Percentiles rank a stretch among this genome's conserved stretches.
phyloP scores from a whole-genome alignment of 2,329 filamentous ascomycete genomes.

The Nigrospora oryzae region DNA sequence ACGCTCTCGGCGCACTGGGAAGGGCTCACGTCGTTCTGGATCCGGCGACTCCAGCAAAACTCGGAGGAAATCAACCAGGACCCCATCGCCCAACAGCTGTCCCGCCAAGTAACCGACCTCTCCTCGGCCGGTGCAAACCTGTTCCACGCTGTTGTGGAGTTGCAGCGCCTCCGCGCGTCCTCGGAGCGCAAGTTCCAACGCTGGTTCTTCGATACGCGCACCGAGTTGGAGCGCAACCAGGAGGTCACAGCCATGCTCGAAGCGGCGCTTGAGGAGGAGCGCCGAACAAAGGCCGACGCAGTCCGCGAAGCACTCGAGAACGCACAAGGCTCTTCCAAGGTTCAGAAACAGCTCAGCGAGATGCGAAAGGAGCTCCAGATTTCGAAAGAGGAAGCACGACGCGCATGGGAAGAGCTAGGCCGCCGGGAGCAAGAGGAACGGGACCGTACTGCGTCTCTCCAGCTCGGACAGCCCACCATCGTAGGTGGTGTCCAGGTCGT shows the following conservation, averaged over 20 bases:
- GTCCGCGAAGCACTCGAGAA: slow-evolving; percentile 57
- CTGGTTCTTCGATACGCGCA: slow-evolving; percentile 94
- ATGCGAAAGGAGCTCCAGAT: slow-evolving; percentile 91
- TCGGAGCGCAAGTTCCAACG: slow-evolving; percentile 97
- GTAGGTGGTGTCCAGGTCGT: slow-evolving; percentile 93
- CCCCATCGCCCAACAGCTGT: slow-evolving; percentile 78
- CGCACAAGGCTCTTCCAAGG: slow-evolving; percentile 59
- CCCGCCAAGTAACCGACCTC: slow-evolving; percentile 91
- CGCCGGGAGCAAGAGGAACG: slow-evolving; percentile 88
- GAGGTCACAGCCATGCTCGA: slow-evolving; percentile 80
- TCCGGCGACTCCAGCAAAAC: slow-evolving; percentile 84
- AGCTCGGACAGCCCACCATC: slow-evolving; percentile 78
- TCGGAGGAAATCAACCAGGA: slow-evolving; percentile 76
- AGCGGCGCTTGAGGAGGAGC: slow-evolving; percentile 64
- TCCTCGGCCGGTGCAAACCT: slow-evolving; percentile 94
- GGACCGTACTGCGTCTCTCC: slow-evolving; percentile 75
- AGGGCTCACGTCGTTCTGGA: slow-evolving; percentile 94
- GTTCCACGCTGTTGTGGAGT: slow-evolving; percentile 93
- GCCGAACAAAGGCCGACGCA: slow-evolving; percentile 59
- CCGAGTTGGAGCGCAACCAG: slow-evolving; percentile 76
- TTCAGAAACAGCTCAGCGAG: slow-evolving; percentile 74
- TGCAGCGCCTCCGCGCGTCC: slow-evolving; percentile 86
- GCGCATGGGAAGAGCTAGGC: slow-evolving; percentile 95
- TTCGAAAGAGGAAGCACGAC: slow-evolving; percentile 88
- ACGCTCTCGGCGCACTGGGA: slow-evolving; percentile 97